These are phyloP conservation scores for Nakaseomyces bracarensis DNA, from an alignment of 1,139 yeast genomes.

Conservation along the genomic window DNA sequence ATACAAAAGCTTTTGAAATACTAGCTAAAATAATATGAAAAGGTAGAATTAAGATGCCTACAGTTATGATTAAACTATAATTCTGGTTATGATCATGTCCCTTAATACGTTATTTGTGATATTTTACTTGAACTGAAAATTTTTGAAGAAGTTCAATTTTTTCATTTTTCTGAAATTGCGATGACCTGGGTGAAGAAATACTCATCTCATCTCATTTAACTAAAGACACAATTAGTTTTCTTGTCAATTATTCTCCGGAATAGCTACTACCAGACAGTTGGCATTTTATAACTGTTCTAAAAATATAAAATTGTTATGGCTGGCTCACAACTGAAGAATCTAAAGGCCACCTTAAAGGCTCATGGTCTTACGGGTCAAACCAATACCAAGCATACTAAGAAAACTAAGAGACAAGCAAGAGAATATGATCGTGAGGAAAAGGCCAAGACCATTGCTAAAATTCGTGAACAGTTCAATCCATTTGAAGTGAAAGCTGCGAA, in stretches of 20 bases:
- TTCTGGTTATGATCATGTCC: too few relatives aligned
- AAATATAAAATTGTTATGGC: conserved; percentile 44
- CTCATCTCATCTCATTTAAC: too few relatives aligned
- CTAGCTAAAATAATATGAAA: too few relatives aligned
- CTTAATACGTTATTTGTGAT: background rate
- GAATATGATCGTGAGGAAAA: conserved; percentile 64
- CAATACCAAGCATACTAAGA: conserved; percentile 45
- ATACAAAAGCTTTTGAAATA: too few relatives aligned
- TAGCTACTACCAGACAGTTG: too few relatives aligned
- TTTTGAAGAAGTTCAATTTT: conserved; percentile 1
- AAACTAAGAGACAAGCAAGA: conserved; percentile 45
- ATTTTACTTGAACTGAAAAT: background rate
- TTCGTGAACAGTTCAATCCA: conserved; percentile 79
- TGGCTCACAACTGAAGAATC: conserved; percentile 79
- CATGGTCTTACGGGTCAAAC: conserved; percentile 81
- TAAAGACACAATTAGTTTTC: too few relatives aligned
- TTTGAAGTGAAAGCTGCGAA: conserved; percentile 73
- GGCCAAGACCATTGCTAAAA: conserved; percentile 46
- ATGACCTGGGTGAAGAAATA: conserved; percentile 2
- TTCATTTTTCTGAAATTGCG: conserved; percentile 1
- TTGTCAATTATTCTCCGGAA: too few relatives aligned
- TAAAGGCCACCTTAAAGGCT: conserved; percentile 66
- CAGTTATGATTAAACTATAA: background rate
- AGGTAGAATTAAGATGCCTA: too few relatives aligned
- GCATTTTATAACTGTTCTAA: too few relatives aligned